Base-by-base conservation (phyloP, 306 rosid species). In the Quercus cerris region DNA sequence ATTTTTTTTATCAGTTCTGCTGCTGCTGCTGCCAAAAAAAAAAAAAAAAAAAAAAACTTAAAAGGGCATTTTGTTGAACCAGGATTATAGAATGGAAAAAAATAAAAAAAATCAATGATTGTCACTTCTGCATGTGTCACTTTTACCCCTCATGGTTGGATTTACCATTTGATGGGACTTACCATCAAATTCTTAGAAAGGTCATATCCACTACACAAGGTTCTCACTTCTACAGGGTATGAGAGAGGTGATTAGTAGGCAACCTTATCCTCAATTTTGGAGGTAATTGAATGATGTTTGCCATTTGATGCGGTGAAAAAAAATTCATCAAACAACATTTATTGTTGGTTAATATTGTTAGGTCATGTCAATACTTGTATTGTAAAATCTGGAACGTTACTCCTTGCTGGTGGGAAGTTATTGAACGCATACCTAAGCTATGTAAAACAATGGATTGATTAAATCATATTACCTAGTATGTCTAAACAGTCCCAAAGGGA, bases 1-100 rank as follows among this genome's bases (percentile, higher is more conserved):
- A 13, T 31, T 80, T 78, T 52, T 71, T 80, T 72, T 19, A 22
- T 71, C 27, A 61, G 33, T 68, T 78, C 75, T 75, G 27, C 25
- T 70, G 67, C 23, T 73, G 22, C 44, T n/a, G n/a, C n/a, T n/a
- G n/a, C n/a, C 23, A 23, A 23, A 23, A 23, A 23, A 23, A 23
- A 23, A 23, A 23, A 23, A 23, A 23, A 23, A 70, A 27, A 1
- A 27, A 25, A 25, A 25, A 25, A 25, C 52, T 20, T 56, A 62
- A 33, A 25, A 51, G 23, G 56, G 49, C 41, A 49, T 73, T 23
- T 69, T 74, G 51, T 44, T 35, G 30, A 30, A 22, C 31, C 5
- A 20, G 63, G 55, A 13, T 27, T 46, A 8, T 28, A 4, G 19
- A 80, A 64, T 55, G 27, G 14, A 55, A 52, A 19, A 33, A 35